Conservation (phyloP, 257 asterid genomes). For the Ilex aquifolium region DNA sequence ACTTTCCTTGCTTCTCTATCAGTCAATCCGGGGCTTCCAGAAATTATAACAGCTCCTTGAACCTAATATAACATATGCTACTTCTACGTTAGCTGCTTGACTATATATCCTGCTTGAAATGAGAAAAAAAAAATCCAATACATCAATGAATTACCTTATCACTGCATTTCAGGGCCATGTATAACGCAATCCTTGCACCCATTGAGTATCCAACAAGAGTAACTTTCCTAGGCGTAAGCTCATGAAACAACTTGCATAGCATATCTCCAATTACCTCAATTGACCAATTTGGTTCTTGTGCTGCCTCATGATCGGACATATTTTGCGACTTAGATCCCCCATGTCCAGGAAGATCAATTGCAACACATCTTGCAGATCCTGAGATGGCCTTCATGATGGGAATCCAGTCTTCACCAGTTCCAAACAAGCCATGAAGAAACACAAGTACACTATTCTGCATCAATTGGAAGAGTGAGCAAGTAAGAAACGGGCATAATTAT, state of each 20-base stretch:
- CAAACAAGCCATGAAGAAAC: slow-evolving; percentile 94
- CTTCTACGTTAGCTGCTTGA: slow-evolving; percentile 4
- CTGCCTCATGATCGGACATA: slow-evolving; percentile 19
- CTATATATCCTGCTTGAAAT: not conserved
- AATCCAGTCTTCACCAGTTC: slow-evolving; percentile 71
- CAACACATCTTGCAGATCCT: slow-evolving; percentile 64
- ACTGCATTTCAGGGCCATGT: slow-evolving; percentile 62
- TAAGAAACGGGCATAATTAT: not conserved
- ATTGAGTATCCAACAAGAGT: slow-evolving; percentile 81
- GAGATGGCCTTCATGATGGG: slow-evolving; percentile 84
- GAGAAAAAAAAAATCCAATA: not conserved
- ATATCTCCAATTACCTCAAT: slow-evolving; percentile 51
- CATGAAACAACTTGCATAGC: slow-evolving; percentile 47
- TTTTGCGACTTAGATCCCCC: slow-evolving; percentile 58
- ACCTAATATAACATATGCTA: slow-evolving; percentile 35
- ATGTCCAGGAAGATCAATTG: slow-evolving; percentile 95
- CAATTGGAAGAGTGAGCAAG: slow-evolving; percentile 7
- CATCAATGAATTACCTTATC: slow-evolving; percentile 42
- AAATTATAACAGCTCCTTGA: slow-evolving; percentile 70
- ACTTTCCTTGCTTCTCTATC: slow-evolving; percentile 50
- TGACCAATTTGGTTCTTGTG: slow-evolving; percentile 41
- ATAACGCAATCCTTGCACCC: slow-evolving; percentile 87
- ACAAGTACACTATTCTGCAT: slow-evolving; percentile 58
- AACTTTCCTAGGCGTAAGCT: slow-evolving; percentile 47
- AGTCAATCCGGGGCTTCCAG: slow-evolving; percentile 89